Base-by-base conservation (phyloP, 176 grass and related monocot species). In the Bromus sterilis region DNA sequence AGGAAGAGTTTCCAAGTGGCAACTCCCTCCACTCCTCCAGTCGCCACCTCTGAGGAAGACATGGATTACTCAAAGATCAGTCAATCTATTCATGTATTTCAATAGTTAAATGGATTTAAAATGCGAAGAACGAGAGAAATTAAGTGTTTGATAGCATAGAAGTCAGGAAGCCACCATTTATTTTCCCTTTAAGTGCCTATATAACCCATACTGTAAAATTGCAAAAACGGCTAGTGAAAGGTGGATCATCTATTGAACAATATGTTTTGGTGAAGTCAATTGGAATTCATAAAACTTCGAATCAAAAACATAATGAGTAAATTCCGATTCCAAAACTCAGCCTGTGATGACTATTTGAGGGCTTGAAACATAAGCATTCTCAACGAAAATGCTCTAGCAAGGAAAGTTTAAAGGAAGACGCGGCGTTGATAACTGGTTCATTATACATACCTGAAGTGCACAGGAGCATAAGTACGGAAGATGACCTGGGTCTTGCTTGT, bases 381-480 rank as follows among this genome's bases (percentile, higher is more conserved):
- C 53, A 46, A 64, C 4, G 25, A 77, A 73, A 74, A 87, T 78
- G 65, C 11, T 85, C 9, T 11, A 78, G 59, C 31, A 75, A 28
- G 39, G 24, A 79, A 89, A 63, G 80, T 15, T 48, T 11, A 68
- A 48, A 23, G 68, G 56, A 74, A 48, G 56, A 16, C n/a, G 12
- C 43, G 2, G 41, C 14, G 28, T 30, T 31, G 1, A 20, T 64
- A 64, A 82, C 58, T 28, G 14, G 35, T n/a, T 48, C 58, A 7
- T 40, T 46, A 63, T 7, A 80, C 90, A 78, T n/a, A 98, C 95
- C 95, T 94, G 95, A 98, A 94, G 91, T 98, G 95, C 78, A 94
- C 90, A 36, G 95, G 95, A 85, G 95, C 86, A 82, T 98, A 94
- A 33, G 90, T 94, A 43, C 92, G 90, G 77, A 91, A 98, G 62